These are phyloP conservation scores for Aspergillus puulaauensis DNA, from an alignment of 2,329 filamentous ascomycete genomes.

Conservation along the genomic window DNA sequence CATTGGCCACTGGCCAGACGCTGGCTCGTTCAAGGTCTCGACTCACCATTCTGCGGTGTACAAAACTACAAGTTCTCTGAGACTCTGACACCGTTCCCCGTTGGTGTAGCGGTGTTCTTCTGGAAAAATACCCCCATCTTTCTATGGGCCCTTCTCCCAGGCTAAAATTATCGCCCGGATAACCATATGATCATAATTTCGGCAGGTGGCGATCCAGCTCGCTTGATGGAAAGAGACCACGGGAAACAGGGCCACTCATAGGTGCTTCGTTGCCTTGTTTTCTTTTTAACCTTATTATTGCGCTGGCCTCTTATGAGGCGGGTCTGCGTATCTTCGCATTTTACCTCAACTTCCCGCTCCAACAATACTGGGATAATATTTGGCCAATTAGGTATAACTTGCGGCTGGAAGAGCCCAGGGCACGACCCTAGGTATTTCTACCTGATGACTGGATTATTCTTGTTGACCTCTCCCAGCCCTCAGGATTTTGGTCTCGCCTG, in stretches of 20 bases:
- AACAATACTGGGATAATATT: background rate
- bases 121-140: background rate
- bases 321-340: background rate
- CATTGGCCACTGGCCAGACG: slow-evolving; percentile 14
- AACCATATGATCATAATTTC: slow-evolving; percentile 1
- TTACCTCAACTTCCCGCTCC: slow-evolving; percentile 3
- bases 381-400: slow-evolving; percentile 4
- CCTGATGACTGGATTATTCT: background rate
- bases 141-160: slow-evolving; percentile 4
- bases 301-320: slow-evolving; percentile 3
- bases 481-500: slow-evolving; percentile 23
- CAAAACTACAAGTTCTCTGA: background rate
- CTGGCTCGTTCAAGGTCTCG: slow-evolving; percentile 10
- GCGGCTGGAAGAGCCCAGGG: background rate
- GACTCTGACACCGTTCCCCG: background rate
- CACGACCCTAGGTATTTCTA: background rate
- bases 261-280: slow-evolving; percentile 3
- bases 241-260: slow-evolving; percentile 2
- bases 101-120: background rate
- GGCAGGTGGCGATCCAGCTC: background rate
- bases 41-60: background rate
- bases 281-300: slow-evolving; percentile 7
- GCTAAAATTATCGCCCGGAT: background rate
- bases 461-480: slow-evolving; percentile 20
- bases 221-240: background rate